Percentiles rank a stretch among this genome's conserved stretches.
Evolutionary conservation across 768 basidiomycete species (phyloP).

Genomic region (Amanita exitialis): DNA sequence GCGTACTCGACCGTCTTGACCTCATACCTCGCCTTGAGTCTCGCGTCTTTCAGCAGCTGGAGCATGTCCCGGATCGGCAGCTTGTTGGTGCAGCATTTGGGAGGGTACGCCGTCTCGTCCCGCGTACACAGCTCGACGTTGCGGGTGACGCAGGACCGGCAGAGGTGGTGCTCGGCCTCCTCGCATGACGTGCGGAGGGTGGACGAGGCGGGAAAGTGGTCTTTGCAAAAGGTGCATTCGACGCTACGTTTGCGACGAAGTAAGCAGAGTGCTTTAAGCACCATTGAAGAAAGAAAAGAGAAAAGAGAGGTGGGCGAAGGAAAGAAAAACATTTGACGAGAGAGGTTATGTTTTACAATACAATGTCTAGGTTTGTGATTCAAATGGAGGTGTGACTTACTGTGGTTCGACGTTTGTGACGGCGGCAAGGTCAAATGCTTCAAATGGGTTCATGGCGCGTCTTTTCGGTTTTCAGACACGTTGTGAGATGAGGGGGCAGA

Average conservation of each 20-base stretch:
- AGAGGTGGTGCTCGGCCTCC: constrained; percentile 27
- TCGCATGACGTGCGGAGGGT: constrained; percentile 31
- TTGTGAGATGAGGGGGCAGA: not conserved
- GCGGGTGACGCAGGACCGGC: constrained; percentile 28
- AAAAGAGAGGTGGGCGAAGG: not conserved
- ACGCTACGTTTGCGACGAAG: constrained; percentile 11
- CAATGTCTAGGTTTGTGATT: not conserved
- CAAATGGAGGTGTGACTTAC: not conserved
- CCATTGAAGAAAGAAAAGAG: not conserved
- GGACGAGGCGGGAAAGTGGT: constrained; percentile 14
- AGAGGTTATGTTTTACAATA: not conserved
- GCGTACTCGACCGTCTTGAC: not conserved
- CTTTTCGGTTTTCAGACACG: not conserved
- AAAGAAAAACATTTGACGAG: not conserved
- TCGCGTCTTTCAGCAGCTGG: constrained; percentile 6
- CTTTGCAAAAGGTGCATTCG: constrained; percentile 32
- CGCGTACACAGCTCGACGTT: constrained; percentile 30
- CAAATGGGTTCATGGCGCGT: not conserved
- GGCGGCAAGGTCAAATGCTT: too few relatives aligned
- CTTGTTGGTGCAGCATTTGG: constrained; percentile 36
- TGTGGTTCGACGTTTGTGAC: not conserved
- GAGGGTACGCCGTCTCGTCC: constrained; percentile 44
- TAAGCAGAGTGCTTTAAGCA: not conserved
- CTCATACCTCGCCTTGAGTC: not conserved
- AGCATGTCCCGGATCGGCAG: not conserved